phyloP scores from a whole-genome alignment of 2,329 filamentous ascomycete species.

The Magnaporthiopsis incrustans region DNA sequence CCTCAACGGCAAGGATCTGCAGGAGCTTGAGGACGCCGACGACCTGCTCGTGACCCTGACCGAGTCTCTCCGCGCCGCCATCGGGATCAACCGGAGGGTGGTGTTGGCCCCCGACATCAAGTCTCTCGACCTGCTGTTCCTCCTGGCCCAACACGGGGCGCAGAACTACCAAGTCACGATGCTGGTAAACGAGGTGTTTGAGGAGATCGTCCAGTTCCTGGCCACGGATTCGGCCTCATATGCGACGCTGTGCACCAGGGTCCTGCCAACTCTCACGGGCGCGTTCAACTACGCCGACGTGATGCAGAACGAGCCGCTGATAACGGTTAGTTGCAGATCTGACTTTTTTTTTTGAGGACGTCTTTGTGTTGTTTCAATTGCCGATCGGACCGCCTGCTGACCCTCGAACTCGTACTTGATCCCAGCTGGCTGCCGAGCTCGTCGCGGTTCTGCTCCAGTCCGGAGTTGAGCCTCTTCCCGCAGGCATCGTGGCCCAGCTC shows the following conservation, averaged over 20 bases:
- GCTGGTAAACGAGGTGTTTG: slow-evolving; percentile 83
- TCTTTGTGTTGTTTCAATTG: background rate
- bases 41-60: slow-evolving; percentile 87
- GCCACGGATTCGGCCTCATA: slow-evolving; percentile 59
- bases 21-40: slow-evolving; percentile 79
- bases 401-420: background rate
- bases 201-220: slow-evolving; percentile 70
- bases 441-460: slow-evolving; percentile 74
- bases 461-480: slow-evolving; percentile 75
- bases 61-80: slow-evolving; percentile 76
- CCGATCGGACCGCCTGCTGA: background rate
- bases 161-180: slow-evolving; percentile 86
- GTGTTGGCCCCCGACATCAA: slow-evolving; percentile 64
- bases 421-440: slow-evolving; percentile 65
- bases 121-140: slow-evolving; percentile 78
- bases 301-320: slow-evolving; percentile 75
- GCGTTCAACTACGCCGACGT: slow-evolving; percentile 84
- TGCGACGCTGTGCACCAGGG: slow-evolving; percentile 71
- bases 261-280: slow-evolving; percentile 77
- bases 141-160: slow-evolving; percentile 79
- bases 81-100: slow-evolving; percentile 68
- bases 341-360: too few relatives aligned
- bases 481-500: slow-evolving; percentile 74
- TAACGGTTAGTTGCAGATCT: slow-evolving; percentile 47
- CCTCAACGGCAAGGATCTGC: slow-evolving; percentile 70